Conservation (phyloP, 2,329 filamentous ascomycete genomes). For the Colletotrichum trifolii region DNA sequence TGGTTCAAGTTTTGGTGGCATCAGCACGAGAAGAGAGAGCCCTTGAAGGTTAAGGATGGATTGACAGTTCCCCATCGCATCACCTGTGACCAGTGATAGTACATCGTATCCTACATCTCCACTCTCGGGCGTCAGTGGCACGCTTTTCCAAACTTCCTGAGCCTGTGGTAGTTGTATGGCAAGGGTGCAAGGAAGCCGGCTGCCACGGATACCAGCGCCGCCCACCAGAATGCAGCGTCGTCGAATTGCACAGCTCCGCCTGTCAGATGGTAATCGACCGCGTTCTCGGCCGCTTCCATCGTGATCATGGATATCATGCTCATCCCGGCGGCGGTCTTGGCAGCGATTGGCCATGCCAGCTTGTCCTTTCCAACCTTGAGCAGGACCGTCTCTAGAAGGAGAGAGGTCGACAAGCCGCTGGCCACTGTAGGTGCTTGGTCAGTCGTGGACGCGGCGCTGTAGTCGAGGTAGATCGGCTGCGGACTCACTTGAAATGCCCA, state of each 20-base stretch:
- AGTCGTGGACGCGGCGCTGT: not conserved
- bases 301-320: slow-evolving; percentile 69
- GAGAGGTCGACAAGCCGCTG: slow-evolving; percentile 61
- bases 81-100: not conserved
- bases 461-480: not conserved
- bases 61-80: no score
- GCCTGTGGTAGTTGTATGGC: slow-evolving; percentile 63
- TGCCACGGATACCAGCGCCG: slow-evolving; percentile 55
- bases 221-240: slow-evolving; percentile 62
- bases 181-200: slow-evolving; percentile 61
- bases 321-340: slow-evolving; percentile 66
- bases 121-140: slow-evolving; percentile 47
- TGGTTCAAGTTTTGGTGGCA: not conserved
- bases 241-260: slow-evolving; percentile 60
- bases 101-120: not conserved
- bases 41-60: not conserved
- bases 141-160: slow-evolving; percentile 60
- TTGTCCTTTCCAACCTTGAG: slow-evolving; percentile 59
- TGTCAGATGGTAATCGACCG: slow-evolving; percentile 65
- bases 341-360: slow-evolving; percentile 58
- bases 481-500: slow-evolving; percentile 61
- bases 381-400: slow-evolving; percentile 63
- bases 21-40: not conserved
- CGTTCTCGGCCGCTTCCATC: slow-evolving; percentile 67
- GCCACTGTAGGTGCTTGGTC: slow-evolving; percentile 53